phyloP scores from a whole-genome alignment of 768 basidiomycete genomes.

The Sarcodon sp. region DNA sequence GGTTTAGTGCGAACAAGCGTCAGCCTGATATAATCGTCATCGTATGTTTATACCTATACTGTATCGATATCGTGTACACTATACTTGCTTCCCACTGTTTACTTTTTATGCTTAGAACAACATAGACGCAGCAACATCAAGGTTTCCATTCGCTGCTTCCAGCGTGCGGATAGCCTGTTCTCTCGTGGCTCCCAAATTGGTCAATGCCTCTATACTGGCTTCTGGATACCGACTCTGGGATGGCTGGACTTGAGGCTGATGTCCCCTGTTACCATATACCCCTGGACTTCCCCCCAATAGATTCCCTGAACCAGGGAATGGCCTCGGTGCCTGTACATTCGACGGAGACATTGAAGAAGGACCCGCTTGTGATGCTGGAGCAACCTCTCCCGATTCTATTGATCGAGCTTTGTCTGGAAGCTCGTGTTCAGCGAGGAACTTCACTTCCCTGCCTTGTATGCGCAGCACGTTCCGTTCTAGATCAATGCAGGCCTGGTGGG shows the following conservation, averaged over 20 bases:
- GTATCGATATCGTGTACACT: conserved; percentile 8
- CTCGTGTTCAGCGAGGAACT: conserved; percentile 89
- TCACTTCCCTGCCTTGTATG: conserved; percentile 85
- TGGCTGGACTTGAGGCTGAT: conserved; percentile 10
- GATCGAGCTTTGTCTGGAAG: conserved; percentile 70
- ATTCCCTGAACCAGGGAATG: conserved; percentile 61
- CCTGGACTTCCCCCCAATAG: conserved; percentile 37
- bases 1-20: conserved; percentile 71
- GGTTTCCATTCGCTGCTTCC: conserved; percentile 72
- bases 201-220: conserved; percentile 43
- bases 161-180: conserved; percentile 69
- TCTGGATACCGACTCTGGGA: conserved; percentile 35
- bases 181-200: conserved; percentile 66
- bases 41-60: background rate
- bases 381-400: conserved; percentile 14
- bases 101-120: conserved; percentile 37
- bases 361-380: conserved; percentile 9
- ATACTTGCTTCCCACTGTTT: conserved; percentile 4
- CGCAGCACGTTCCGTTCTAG: conserved; percentile 78
- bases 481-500: conserved; percentile 94
- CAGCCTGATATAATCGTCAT: conserved; percentile 50
- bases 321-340: conserved; percentile 8
- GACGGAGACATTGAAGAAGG: conserved; percentile 8
- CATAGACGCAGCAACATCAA: conserved; percentile 81
- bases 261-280: conserved; percentile 7